A percentile compares a stretch with the other conserved stretches of the same genome.
Evolutionary conservation across 2,329 filamentous ascomycete genomes (phyloP).

Genomic region (Scedosporium dehoogii): DNA sequence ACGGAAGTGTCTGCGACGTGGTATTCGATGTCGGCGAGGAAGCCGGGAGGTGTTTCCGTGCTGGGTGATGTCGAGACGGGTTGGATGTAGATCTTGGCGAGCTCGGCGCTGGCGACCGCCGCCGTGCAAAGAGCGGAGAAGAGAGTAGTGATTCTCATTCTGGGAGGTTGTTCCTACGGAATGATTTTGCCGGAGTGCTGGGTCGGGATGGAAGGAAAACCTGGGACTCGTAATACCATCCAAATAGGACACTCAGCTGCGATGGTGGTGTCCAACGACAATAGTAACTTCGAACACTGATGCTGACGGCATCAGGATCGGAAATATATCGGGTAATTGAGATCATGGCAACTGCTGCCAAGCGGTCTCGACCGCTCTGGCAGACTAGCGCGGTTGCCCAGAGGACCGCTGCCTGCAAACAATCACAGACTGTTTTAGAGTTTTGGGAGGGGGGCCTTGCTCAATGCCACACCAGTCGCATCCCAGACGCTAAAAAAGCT

Average conservation of each 20-base stretch:
- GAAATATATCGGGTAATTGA: background rate
- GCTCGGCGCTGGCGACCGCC: slow-evolving; percentile 28
- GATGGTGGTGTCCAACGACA: no score
- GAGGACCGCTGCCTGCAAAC: background rate
- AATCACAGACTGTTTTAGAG: slow-evolving; percentile 4
- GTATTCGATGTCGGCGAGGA: slow-evolving; percentile 49
- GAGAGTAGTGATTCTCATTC: slow-evolving; percentile 32
- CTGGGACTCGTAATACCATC: background rate
- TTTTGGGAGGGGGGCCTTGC: slow-evolving; percentile 1
- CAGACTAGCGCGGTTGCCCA: slow-evolving; percentile 2
- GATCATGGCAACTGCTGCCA: background rate
- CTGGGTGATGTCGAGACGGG: slow-evolving; percentile 26
- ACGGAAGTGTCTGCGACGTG: slow-evolving; percentile 32
- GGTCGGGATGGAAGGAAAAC: background rate
- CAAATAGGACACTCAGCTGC: no score
- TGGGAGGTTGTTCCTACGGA: slow-evolving; percentile 2
- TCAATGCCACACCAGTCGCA: background rate
- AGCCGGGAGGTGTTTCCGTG: slow-evolving; percentile 20
- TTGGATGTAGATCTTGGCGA: slow-evolving; percentile 44
- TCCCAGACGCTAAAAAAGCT: background rate
- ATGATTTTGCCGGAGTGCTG: background rate
- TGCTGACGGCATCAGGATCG: background rate
- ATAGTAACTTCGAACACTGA: background rate
- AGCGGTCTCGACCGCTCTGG: no score
- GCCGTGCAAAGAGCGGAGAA: slow-evolving; percentile 33